These are phyloP conservation scores for Calonectria montana DNA, from an alignment of 2,329 filamentous ascomycete genomes.

Conservation along the genomic window DNA sequence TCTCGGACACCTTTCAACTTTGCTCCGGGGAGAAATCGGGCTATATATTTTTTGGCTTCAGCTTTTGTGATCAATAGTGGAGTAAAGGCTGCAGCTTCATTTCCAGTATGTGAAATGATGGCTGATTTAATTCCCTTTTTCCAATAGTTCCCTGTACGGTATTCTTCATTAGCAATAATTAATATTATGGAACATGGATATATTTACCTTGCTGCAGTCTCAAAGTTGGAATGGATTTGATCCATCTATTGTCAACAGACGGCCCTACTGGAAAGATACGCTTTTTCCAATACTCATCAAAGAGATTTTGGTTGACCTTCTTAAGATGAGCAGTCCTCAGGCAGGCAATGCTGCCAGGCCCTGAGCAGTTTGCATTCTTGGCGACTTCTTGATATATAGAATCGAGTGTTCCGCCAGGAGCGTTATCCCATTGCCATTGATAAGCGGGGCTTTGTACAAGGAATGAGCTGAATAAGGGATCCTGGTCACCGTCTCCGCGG, in stretches of 20 bases:
- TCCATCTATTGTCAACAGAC: constrained; percentile 19
- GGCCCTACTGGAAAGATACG: constrained; percentile 29
- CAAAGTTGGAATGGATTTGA: not conserved
- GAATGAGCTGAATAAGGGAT: constrained; percentile 53
- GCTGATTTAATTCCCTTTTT: not conserved
- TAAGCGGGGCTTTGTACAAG: constrained; percentile 20
- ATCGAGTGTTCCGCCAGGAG: constrained; percentile 11
- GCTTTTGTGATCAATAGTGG: not conserved
- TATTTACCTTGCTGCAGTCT: not conserved
- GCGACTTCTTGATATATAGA: not conserved
- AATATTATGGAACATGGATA: not conserved
- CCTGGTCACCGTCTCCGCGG: constrained; percentile 53
- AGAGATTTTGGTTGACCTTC: constrained; percentile 14
- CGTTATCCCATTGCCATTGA: constrained; percentile 27
- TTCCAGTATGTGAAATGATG: not conserved
- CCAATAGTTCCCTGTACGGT: not conserved
- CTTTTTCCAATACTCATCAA: not conserved
- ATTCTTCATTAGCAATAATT: not conserved
- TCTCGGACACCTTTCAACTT: not conserved
- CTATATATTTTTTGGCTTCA: not conserved
- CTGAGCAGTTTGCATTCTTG: not conserved
- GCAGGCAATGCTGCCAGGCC: constrained; percentile 17
- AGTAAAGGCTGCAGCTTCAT: not conserved
- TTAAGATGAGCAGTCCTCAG: not conserved
- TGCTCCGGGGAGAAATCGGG: not conserved